Evolutionary conservation across 1,284 basidiomycete species (phyloP).

Genomic region (Naganishia liquefaciens): DNA sequence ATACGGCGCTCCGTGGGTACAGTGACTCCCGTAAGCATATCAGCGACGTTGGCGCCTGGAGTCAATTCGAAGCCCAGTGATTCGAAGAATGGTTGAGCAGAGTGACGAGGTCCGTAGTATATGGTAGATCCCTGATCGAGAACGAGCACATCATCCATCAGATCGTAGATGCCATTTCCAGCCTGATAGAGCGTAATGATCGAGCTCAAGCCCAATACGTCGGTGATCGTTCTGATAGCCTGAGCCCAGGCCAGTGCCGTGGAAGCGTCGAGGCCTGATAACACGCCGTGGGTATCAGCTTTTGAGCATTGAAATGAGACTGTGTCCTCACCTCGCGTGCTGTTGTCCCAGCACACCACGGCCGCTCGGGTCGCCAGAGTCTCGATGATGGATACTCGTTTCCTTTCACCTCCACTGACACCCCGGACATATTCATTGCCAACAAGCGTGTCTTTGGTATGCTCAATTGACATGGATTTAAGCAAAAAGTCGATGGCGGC

Average conservation of each 20-base stretch:
- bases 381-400: constrained; percentile 72
- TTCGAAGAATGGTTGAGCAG: constrained; percentile 77
- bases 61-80: constrained; percentile 67
- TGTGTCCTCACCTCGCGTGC: constrained; percentile 35
- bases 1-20: constrained; percentile 24
- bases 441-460: constrained; percentile 73
- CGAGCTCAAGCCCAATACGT: constrained; percentile 73
- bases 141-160: constrained; percentile 71
- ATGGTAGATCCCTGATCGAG: constrained; percentile 77
- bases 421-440: constrained; percentile 75
- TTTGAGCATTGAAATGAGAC: not conserved
- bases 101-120: constrained; percentile 71
- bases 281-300: not conserved
- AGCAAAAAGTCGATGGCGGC: constrained; percentile 61
- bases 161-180: constrained; percentile 60
- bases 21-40: constrained; percentile 54
- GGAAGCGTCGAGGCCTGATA: constrained; percentile 76
- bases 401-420: constrained; percentile 69
- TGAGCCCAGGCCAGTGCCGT: constrained; percentile 79
- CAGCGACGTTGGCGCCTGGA: constrained; percentile 56
- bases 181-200: constrained; percentile 84
- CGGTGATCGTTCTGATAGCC: constrained; percentile 72
- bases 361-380: constrained; percentile 63
- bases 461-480: constrained; percentile 72
- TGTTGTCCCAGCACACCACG: constrained; percentile 67